These are phyloP conservation scores for Candida mattraensis DNA, from an alignment of 805 yeast species.

Conservation along the genomic window DNA sequence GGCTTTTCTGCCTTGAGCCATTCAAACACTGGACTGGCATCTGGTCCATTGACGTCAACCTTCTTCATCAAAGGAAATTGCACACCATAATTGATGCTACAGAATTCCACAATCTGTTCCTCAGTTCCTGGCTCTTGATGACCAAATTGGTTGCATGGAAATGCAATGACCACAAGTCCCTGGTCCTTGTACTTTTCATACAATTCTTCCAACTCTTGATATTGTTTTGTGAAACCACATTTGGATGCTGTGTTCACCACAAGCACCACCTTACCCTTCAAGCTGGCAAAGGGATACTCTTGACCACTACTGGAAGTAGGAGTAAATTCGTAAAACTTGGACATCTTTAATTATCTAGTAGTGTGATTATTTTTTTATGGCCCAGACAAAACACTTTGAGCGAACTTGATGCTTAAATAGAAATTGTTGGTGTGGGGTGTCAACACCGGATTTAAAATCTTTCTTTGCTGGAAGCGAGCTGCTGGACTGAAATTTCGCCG, in stretches of 20 bases:
- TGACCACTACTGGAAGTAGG: constrained; percentile 63
- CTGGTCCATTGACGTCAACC: constrained; percentile 84
- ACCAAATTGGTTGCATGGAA: constrained; percentile 92
- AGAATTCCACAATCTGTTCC: constrained; percentile 70
- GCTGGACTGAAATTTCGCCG: too few species aligned
- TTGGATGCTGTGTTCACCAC: constrained; percentile 88
- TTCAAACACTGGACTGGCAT: constrained; percentile 77
- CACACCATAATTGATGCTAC: constrained; percentile 83
- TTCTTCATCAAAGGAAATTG: constrained; percentile 86
- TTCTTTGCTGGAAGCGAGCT: too few species aligned
- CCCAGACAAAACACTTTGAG: too few species aligned
- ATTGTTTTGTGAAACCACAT: constrained; percentile 79
- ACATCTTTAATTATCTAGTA: constrained; percentile 44
- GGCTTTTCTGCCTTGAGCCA: constrained; percentile 64
- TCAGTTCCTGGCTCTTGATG: constrained; percentile 72
- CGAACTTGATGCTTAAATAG: too few species aligned
- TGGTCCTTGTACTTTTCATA: constrained; percentile 61
- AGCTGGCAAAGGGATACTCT: constrained; percentile 56
- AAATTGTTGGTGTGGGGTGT: too few species aligned
- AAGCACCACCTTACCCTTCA: constrained; percentile 78
- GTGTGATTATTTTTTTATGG: too few species aligned
- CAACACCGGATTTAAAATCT: too few species aligned
- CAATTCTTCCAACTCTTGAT: constrained; percentile 65
- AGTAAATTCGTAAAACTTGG: constrained; percentile 63
- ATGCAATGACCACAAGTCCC: constrained; percentile 72